Conservation (phyloP, 169 alveolate genomes). For the Plasmodium berghei region DNA sequence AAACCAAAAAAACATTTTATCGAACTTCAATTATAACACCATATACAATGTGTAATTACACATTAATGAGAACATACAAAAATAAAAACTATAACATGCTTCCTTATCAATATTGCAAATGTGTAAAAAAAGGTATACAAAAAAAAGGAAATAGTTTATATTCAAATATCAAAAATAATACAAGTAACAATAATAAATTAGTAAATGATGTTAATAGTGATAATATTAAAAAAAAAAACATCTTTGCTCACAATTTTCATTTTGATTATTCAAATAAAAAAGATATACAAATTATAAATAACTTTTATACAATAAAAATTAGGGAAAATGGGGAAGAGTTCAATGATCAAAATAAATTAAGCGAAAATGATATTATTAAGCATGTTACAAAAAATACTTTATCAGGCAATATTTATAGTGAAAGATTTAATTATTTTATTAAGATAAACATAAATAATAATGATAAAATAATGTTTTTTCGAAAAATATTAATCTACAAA, state of each 20-base stretch:
- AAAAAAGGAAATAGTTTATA: no score
- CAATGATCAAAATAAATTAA: slow-evolving; percentile 8
- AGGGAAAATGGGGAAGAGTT: neutral
- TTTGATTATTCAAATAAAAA: neutral
- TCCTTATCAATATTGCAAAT: slow-evolving; percentile 1
- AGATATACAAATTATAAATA: slow-evolving; percentile 10
- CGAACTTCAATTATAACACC: slow-evolving; percentile 24
- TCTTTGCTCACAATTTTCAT: neutral
- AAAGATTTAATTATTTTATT: slow-evolving; percentile 21
- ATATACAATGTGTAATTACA: slow-evolving; percentile 16
- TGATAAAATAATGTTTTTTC: slow-evolving; percentile 14
- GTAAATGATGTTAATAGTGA: neutral
- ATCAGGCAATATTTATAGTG: slow-evolving; percentile 1
- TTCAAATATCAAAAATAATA: no score
- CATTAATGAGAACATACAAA: slow-evolving; percentile 21
- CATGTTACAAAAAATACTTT: slow-evolving; percentile 6
- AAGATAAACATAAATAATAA: slow-evolving; percentile 26
- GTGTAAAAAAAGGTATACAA: neutral
- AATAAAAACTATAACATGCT: neutral
- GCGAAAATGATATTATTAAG: slow-evolving; percentile 18
- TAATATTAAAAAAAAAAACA: neutral
- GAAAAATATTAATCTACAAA: slow-evolving; percentile 59
- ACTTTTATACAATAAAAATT: slow-evolving; percentile 22
- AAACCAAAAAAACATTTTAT: neutral
- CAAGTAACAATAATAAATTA: no score